phyloP scores from a whole-genome alignment of 345 rosid genomes.

The Dimocarpus longan region DNA sequence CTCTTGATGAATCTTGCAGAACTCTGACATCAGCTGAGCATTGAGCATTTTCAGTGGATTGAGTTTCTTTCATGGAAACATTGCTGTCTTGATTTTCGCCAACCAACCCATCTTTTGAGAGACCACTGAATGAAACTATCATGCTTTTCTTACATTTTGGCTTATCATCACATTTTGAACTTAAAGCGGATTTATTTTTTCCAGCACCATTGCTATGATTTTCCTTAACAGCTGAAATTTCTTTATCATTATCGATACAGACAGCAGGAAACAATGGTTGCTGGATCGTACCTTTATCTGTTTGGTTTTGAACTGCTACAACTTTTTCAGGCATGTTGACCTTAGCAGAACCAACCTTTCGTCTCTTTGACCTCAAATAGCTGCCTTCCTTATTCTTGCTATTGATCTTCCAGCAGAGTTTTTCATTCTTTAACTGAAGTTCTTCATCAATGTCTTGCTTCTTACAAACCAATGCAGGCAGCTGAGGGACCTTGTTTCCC shows the following conservation, averaged over 20 bases:
- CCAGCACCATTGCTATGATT: conserved; percentile 17
- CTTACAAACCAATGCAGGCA: conserved; percentile 12
- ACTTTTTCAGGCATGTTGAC: conserved; percentile 13
- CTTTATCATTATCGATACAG: conserved; percentile 4
- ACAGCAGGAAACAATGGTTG: conserved; percentile 1
- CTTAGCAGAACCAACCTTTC: conserved; percentile 19
- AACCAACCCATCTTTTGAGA: conserved; percentile 29
- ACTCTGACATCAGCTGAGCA: conserved; percentile 18
- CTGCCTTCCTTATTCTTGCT: conserved; percentile 8
- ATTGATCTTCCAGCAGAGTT: background rate
- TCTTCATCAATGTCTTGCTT: conserved; percentile 18
- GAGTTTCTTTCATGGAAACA: conserved; percentile 18
- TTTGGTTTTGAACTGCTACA: conserved; percentile 27
- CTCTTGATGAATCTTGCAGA: conserved; percentile 26
- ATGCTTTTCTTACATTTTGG: conserved; percentile 19
- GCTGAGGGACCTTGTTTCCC: conserved; percentile 8
- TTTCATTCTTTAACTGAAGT: conserved; percentile 17
- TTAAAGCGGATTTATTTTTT: conserved; percentile 26
- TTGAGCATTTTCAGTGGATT: conserved; percentile 23
- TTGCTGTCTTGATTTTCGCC: conserved; percentile 22
- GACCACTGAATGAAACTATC: conserved; percentile 29
- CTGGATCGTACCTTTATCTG: conserved; percentile 6
- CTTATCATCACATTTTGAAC: conserved; percentile 25
- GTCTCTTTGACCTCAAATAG: conserved; percentile 29
- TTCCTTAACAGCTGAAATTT: conserved; percentile 8